phyloP scores from a whole-genome alignment of 208 protist genomes.

The Acanthamoeba lenticulata region DNA sequence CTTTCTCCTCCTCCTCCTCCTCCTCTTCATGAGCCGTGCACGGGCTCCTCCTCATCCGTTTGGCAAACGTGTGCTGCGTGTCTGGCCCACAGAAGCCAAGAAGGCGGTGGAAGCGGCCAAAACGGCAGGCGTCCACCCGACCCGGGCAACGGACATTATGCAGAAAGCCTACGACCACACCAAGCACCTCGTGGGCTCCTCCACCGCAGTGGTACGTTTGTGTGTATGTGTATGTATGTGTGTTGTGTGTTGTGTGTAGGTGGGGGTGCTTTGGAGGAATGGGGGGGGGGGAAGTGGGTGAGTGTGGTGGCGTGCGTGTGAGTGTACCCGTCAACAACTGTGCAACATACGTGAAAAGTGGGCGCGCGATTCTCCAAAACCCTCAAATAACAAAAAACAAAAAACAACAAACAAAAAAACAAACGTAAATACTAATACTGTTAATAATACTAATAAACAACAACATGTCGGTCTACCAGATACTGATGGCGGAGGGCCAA shows the following conservation, averaged over 20 bases:
- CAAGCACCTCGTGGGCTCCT: background rate
- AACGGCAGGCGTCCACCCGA: background rate
- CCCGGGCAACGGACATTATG: background rate
- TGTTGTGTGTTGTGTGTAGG: too few relatives aligned
- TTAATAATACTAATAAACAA: background rate
- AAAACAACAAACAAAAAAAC: too few relatives aligned
- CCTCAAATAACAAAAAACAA: too few relatives aligned
- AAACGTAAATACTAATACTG: too few relatives aligned
- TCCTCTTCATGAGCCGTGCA: background rate
- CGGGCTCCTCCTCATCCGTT: background rate
- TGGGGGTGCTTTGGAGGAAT: too few relatives aligned
- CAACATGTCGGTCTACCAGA: background rate
- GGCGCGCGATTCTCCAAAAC: too few relatives aligned
- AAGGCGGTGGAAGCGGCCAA: background rate
- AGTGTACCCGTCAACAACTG: too few relatives aligned
- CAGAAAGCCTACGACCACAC: background rate
- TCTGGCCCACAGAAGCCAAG: background rate
- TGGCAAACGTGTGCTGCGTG: background rate
- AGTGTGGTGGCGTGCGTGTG: too few relatives aligned
- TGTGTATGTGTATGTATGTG: too few relatives aligned
- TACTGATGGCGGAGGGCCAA: background rate
- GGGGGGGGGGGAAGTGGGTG: too few relatives aligned
- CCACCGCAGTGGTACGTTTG: background rate
- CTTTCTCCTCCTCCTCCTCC: background rate
- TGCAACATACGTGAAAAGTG: too few relatives aligned